A percentile compares a stretch with the other conserved stretches of the same genome.
Evolutionary conservation across 495 filamentous ascomycete species (phyloP).

Genomic region (Platismatia glauca): DNA sequence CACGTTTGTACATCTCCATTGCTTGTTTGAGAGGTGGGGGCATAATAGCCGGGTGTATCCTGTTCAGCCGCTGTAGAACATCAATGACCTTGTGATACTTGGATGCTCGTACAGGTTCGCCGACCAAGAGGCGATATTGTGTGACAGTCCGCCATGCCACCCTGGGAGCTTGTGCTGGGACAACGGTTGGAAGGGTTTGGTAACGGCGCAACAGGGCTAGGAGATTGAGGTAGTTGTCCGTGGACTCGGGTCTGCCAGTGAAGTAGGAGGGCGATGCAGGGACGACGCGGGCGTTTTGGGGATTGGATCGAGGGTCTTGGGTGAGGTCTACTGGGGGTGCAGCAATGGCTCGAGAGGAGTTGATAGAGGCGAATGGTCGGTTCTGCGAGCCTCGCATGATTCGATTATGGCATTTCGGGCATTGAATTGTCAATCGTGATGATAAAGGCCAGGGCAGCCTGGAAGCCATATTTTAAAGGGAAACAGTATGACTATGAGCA

Average conservation of each 20-base stretch:
- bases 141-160: conserved; percentile 76
- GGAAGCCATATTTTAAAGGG: conserved; percentile 2
- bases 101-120: conserved; percentile 67
- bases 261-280: conserved; percentile 90
- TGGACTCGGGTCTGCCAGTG: conserved; percentile 74
- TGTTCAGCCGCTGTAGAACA: conserved; percentile 70
- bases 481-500: not conserved
- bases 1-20: conserved; percentile 61
- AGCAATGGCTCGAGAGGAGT: conserved; percentile 22
- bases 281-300: conserved; percentile 54
- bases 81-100: conserved; percentile 69
- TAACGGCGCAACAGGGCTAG: conserved; percentile 61
- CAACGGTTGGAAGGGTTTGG: conserved; percentile 57
- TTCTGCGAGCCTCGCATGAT: not conserved
- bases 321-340: conserved; percentile 42
- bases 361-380: conserved; percentile 23
- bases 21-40: conserved; percentile 56
- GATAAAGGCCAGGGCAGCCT: conserved; percentile 10
- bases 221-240: conserved; percentile 70
- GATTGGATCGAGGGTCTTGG: conserved; percentile 23
- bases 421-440: not conserved
- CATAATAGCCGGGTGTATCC: conserved; percentile 72
- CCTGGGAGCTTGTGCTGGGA: conserved; percentile 55
- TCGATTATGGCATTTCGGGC: conserved; percentile 9
- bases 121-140: conserved; percentile 64